Conservation (phyloP, 208 protist species). For the Acanthamoeba lenticulata region DNA sequence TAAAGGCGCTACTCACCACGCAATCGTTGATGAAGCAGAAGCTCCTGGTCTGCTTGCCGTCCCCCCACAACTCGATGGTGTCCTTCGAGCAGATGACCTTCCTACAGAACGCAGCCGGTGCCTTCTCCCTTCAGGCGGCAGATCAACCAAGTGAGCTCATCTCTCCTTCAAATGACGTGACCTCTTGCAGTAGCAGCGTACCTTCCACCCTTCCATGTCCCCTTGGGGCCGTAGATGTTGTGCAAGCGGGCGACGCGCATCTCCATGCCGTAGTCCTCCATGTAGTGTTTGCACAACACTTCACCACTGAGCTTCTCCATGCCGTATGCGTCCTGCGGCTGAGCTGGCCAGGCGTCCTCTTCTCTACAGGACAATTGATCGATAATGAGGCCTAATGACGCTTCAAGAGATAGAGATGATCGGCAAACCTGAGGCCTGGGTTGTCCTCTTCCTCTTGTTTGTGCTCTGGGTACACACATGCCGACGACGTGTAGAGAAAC, state of each 20-base stretch:
- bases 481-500: constrained; percentile 88
- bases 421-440: not conserved
- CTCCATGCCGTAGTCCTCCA: constrained; percentile 83
- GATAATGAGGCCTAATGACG: not conserved
- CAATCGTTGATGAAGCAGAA: constrained; percentile 91
- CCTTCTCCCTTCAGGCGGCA: constrained; percentile 86
- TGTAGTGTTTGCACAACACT: constrained; percentile 87
- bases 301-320: constrained; percentile 90
- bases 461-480: constrained; percentile 90
- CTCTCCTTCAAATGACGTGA: not conserved
- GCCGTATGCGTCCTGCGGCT: constrained; percentile 87
- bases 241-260: constrained; percentile 90
- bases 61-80: constrained; percentile 90
- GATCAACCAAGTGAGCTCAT: not conserved
- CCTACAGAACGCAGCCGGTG: constrained; percentile 90
- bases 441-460: constrained; percentile 82
- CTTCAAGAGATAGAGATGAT: not conserved
- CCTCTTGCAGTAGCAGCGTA: not conserved
- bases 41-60: constrained; percentile 89
- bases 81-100: constrained; percentile 83
- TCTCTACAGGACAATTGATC: constrained; percentile 75
- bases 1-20: constrained; percentile 63
- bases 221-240: constrained; percentile 91
- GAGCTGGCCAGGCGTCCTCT: constrained; percentile 89
- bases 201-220: constrained; percentile 88